Base-by-base conservation (phyloP, 257 asterid species). In the Lycium barbarum region DNA sequence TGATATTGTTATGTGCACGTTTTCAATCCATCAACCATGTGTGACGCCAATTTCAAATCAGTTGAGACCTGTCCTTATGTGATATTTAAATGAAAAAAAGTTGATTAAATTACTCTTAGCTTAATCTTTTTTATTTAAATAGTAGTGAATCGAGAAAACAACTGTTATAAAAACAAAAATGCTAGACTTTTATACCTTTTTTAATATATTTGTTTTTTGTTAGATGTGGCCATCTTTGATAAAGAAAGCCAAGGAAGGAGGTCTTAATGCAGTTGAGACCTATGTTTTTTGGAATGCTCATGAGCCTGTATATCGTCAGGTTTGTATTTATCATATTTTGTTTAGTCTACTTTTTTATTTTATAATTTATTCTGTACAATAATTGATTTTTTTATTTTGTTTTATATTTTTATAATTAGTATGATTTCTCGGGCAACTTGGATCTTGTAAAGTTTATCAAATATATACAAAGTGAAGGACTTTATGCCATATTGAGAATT, bases 231-330 rank as follows among this genome's bases (percentile, higher is more conserved):
- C 91, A 20, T 78, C 86, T 0, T 68, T 90, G 45, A 86, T 90
- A n/a, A 83, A 80, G 66, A 89, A 84, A 72, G 89, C 93, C 0
- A 91, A 91, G 83, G 92, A 89, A 2, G 93, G 92, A 43, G 93
- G 93, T 36, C 82, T 89, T 43, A 87, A 91, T 66, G 82, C 93
- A 6, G 81, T 91, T 43, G 92, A 91, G 87, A 89, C 92, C 15
- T 91, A 91, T 6, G 90, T 89, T 62, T 91, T 89, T 62, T 91
- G 93, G 93, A 88, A 89, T 73, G 91, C 85, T 1, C 93, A 91
- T n/a, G 93, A 91, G 87, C 93, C 93, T 2, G 35, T 70, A 2
- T 84, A 79, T 80, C 89, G 91, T 81, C 85, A 87, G 89, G 91
- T 90, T 70, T 80, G 63, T 7, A 12, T 5, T 22, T 18, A 68